Conservation (phyloP, 2,329 filamentous ascomycete species). For the Xylariaceae sp. region DNA sequence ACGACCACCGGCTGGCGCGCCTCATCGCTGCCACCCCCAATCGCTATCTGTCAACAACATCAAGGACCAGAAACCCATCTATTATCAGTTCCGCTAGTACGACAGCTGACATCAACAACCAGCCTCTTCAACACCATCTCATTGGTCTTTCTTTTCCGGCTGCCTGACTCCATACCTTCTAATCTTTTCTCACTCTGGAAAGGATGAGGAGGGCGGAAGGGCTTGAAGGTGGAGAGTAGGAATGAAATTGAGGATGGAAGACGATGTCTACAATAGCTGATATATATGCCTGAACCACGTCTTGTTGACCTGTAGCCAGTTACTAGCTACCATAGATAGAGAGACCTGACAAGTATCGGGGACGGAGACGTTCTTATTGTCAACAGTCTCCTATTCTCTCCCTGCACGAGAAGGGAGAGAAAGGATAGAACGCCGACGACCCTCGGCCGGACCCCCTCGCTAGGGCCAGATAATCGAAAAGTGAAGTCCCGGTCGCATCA, state of each 20-base stretch:
- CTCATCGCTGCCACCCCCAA: constrained; percentile 32
- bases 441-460: constrained; percentile 21
- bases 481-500: constrained; percentile 27
- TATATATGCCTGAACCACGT: constrained; percentile 11
- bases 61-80: constrained; percentile 7
- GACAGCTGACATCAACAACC: constrained; percentile 15
- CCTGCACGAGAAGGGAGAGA: background rate
- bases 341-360: constrained; percentile 6
- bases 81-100: constrained; percentile 15
- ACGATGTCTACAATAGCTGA: constrained; percentile 17
- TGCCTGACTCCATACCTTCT: constrained; percentile 2
- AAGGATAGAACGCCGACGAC: constrained; percentile 10
- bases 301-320: constrained; percentile 18
- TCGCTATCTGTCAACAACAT: constrained; percentile 29
- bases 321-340: background rate
- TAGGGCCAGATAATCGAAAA: constrained; percentile 28
- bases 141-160: constrained; percentile 2
- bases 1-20: constrained; percentile 32
- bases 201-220: constrained; percentile 5
- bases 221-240: constrained; percentile 2
- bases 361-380: constrained; percentile 9
- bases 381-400: background rate
- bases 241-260: constrained; percentile 7
- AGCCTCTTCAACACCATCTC: constrained; percentile 7
- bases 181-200: background rate